Conservation (phyloP, 345 rosid species). For the Hibiscus syriacus region DNA sequence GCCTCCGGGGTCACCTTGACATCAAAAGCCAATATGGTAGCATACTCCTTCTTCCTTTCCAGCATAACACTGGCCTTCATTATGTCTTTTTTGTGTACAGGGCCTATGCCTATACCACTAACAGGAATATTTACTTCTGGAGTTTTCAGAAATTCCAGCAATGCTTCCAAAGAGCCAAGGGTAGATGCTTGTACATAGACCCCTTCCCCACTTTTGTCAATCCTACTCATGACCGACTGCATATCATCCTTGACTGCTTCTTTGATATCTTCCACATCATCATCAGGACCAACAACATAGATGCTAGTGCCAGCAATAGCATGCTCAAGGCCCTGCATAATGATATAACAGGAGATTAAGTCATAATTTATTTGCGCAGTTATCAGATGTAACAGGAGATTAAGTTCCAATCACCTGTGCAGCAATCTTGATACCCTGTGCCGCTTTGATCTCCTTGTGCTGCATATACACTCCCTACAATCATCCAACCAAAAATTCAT, state of each 20-base stretch:
- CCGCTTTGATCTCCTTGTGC: slow-evolving; percentile 88
- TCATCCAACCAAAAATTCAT: slow-evolving; percentile 18
- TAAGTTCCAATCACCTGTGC: slow-evolving; percentile 50
- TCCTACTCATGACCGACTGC: slow-evolving; percentile 75
- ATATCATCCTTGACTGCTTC: slow-evolving; percentile 77
- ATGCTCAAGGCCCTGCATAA: slow-evolving; percentile 76
- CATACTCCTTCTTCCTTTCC: slow-evolving; percentile 86
- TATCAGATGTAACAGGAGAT: neutral
- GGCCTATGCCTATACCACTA: slow-evolving; percentile 86
- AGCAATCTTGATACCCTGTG: slow-evolving; percentile 87
- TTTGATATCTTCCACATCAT: slow-evolving; percentile 65
- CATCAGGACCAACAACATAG: slow-evolving; percentile 71
- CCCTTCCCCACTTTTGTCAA: slow-evolving; percentile 87
- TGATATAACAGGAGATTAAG: neutral
- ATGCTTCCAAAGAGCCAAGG: slow-evolving; percentile 89
- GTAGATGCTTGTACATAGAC: slow-evolving; percentile 96
- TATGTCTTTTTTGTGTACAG: slow-evolving; percentile 87
- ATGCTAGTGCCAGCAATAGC: slow-evolving; percentile 93
- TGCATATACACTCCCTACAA: slow-evolving; percentile 82
- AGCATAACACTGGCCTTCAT: slow-evolving; percentile 96
- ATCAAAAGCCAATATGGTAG: slow-evolving; percentile 92
- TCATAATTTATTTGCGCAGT: neutral
- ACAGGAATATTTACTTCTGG: slow-evolving; percentile 87
- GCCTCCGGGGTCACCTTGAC: slow-evolving; percentile 92
- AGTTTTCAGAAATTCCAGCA: slow-evolving; percentile 84